Base-by-base conservation (phyloP, 2,329 filamentous ascomycete species). In the Ophiosphaerella narmari region DNA sequence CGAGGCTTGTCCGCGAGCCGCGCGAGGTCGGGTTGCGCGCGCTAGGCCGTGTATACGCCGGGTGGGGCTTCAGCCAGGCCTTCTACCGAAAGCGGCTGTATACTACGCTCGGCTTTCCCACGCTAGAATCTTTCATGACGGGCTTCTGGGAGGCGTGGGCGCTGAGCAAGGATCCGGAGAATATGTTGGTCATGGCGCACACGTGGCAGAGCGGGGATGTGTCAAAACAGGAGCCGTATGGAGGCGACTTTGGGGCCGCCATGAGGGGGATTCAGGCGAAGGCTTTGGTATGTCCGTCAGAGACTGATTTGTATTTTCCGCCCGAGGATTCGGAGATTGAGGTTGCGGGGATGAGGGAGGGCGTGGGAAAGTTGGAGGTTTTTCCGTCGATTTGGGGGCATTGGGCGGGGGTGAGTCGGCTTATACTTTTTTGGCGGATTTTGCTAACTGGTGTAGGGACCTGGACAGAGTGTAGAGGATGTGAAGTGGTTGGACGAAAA, bases 221-320 rank as follows among this genome's bases (percentile, higher is more conserved):
- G 89, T 21, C 87, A 4, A 73, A 82, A 5, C 87, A 91, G 63
- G 79, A 85, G 46, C 86, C 84, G 3, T 91, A 89, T 56, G 80
- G 86, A 50, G 85, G 83, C 1, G 74, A 88, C 54, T 87, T 91
- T 55, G 79, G 81, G 50, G 79, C 80, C 45, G 73, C 73, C 4
- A 74, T 93, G 82, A 77, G 78, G 39, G 80, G 77, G 2, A 91
- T 93, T 70, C 88, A 87, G 67, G 86, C 88, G 1, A 89, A 85
- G 61, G 85, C 83, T 0, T 73, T 93, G 36, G 86, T 93, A 3
- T 70, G 92, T 12, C 89, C 90, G 0, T 75, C 78, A 18, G 84
- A 88, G 66, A 91, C 88, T 0, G 90, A 93, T 66, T 77, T 93
- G 4, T 93, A 93, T 66, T 93, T 94, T 58, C 87, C 89, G 78